Conservation (phyloP, 305 asterid species). For the Plantago lanceolata region DNA sequence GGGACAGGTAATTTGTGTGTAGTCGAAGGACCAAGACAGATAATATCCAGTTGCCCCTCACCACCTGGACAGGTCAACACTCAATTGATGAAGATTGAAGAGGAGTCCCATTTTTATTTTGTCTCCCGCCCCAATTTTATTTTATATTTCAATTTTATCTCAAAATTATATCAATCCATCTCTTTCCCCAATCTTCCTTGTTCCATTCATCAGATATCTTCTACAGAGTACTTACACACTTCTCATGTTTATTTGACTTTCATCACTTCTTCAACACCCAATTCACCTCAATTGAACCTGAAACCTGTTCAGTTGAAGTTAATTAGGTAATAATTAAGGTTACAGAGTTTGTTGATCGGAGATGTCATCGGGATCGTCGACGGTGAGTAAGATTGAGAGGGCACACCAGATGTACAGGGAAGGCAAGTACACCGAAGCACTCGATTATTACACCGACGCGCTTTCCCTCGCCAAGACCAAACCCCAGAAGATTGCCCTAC, state of each 20-base stretch:
- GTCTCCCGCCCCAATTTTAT: neutral
- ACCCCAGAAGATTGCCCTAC: conserved; percentile 90
- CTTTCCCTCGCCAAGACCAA: conserved; percentile 71
- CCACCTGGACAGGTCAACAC: no score
- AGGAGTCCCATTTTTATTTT: no score
- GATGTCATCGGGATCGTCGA: conserved; percentile 13
- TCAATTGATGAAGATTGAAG: no score
- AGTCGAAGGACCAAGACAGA: no score
- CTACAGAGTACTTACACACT: no score
- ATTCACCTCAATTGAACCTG: no score
- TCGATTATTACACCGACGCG: conserved; percentile 73
- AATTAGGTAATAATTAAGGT: no score
- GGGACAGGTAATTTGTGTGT: neutral
- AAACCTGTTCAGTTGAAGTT: conserved; percentile 4
- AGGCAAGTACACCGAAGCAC: conserved; percentile 68
- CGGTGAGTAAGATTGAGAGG: conserved; percentile 69
- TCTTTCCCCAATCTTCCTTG: neutral
- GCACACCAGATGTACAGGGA: conserved; percentile 95
- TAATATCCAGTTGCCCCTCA: no score
- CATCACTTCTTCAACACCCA: neutral
- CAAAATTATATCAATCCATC: neutral
- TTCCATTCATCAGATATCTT: no score
- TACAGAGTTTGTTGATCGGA: conserved; percentile 21
- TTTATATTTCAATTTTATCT: neutral
- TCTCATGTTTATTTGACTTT: neutral